phyloP scores from a whole-genome alignment of 192 early-diverging fungal species.

The Phycomyces blakesleeanus region DNA sequence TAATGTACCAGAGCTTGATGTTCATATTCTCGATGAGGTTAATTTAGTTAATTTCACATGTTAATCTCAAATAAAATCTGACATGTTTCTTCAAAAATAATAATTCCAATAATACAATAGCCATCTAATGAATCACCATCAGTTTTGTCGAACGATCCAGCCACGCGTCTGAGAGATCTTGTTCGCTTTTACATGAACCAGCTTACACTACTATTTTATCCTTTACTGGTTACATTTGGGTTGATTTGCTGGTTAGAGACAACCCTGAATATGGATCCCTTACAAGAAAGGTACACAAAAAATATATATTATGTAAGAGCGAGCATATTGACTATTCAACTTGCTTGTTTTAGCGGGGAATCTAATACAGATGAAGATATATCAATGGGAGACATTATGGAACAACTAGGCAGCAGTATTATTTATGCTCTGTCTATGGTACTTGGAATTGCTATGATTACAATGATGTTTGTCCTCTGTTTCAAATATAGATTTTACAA shows the following conservation, averaged over 20 bases:
- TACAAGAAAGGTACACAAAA: background rate
- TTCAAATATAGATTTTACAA: slow-evolving; percentile 13
- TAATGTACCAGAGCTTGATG: too few relatives aligned
- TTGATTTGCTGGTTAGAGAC: slow-evolving; percentile 8
- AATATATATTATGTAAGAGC: too few relatives aligned
- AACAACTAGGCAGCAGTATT: slow-evolving; percentile 1
- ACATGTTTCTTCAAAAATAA: too few relatives aligned
- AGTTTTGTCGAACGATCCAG: too few relatives aligned
- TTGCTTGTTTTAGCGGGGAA: background rate
- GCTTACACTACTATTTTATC: slow-evolving; percentile 10
- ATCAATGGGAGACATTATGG: background rate
- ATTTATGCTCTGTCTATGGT: slow-evolving; percentile 1
- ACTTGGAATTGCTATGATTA: slow-evolving; percentile 1
- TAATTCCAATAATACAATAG: too few relatives aligned
- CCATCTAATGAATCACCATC: too few relatives aligned
- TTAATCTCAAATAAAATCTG: too few relatives aligned
- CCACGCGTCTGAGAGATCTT: background rate
- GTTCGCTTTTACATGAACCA: slow-evolving; percentile 7
- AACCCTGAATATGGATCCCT: background rate
- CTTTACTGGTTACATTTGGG: slow-evolving; percentile 1
- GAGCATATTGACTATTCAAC: background rate
- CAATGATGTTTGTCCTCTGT: slow-evolving; percentile 10
- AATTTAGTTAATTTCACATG: too few relatives aligned
- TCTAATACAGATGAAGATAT: background rate
- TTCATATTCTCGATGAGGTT: too few relatives aligned